Base-by-base conservation (phyloP, 768 basidiomycete species). In the Dendrothele bispora region DNA sequence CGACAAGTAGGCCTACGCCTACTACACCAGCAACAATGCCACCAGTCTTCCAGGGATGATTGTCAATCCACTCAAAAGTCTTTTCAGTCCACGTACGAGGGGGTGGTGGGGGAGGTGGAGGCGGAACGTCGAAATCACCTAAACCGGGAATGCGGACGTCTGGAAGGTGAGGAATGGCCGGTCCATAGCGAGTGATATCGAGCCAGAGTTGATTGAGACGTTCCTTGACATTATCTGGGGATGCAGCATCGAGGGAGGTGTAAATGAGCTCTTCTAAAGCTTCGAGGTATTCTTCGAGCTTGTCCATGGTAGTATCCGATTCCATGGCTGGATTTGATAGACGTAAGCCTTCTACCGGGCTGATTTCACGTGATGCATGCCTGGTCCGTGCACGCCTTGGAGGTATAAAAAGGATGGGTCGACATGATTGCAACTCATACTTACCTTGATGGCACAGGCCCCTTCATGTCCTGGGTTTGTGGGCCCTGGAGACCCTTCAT, bases 101-200 rank as follows among this genome's bases (percentile, higher is more conserved):
- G 7, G 75, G 62, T 1, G 75, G 74, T 0, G 80, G 71, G 0
- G 80, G 75, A 0, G 82, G 83, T 0, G 85, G 84, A 0, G 84
- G 82, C 1, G 86, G 88, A 3, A 91, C 78, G 51, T 88, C 79
- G 55, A 89, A 88, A 55, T 82, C 77, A 8, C 86, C 85, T 2
- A 90, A 76, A 28, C 76, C 76, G 15, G 86, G 83, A 38, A 88
- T 67, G 55, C 69, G 77, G 45, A 77, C 66, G 11, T 75, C 74
- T 30, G 72, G 73, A 50, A 80, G 72, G 17, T 72, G 63, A 17
- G 78, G 75, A 55, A 90, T 73, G 37, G 78, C 76, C 15, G 86
- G 88, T 20, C 91, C 89, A 62, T 88, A 91, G 48, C 91, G 83
- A 39, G 86, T 77, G 51, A 93, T 80, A 59, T 93, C 90, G 20